Conservation (phyloP, 768 basidiomycete genomes). For the Leccinum pellstonianum region DNA sequence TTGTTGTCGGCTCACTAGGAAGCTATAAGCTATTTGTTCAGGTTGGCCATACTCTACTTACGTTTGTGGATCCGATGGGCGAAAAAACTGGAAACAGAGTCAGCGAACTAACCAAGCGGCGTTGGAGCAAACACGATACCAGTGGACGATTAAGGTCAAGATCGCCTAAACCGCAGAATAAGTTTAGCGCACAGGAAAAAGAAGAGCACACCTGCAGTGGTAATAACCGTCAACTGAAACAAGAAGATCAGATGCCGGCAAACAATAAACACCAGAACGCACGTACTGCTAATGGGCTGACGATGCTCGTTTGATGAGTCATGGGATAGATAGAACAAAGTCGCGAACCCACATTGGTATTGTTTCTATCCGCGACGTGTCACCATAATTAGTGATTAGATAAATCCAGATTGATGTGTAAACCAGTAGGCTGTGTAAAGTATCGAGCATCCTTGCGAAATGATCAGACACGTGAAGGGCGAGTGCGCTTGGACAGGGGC, state of each 20-base stretch:
- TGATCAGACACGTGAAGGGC: background rate
- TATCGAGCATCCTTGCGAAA: conserved; percentile 33
- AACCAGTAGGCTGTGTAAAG: conserved; percentile 41
- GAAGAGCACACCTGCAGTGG: conserved; percentile 27
- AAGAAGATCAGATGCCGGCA: background rate
- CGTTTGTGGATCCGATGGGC: conserved; percentile 43
- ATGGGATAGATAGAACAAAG: background rate
- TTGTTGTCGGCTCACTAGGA: conserved; percentile 27
- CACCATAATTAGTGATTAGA: conserved; percentile 45
- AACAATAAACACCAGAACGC: background rate
- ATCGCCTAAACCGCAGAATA: conserved; percentile 38
- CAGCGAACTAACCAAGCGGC: background rate
- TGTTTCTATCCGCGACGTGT: conserved; percentile 36
- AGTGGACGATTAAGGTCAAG: conserved; percentile 51
- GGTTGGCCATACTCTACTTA: conserved; percentile 17
- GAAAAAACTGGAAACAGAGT: conserved; percentile 32
- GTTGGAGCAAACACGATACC: conserved; percentile 31
- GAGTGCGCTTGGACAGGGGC: background rate
- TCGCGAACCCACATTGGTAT: conserved; percentile 42
- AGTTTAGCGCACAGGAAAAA: background rate
- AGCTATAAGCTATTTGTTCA: background rate
- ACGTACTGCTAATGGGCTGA: conserved; percentile 30
- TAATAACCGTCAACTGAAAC: conserved; percentile 28
- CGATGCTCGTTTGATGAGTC: background rate
- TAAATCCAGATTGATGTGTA: conserved; percentile 42